Conservation (phyloP, 176 grass and related monocot genomes). For the Puccinellia tenuiflora region DNA sequence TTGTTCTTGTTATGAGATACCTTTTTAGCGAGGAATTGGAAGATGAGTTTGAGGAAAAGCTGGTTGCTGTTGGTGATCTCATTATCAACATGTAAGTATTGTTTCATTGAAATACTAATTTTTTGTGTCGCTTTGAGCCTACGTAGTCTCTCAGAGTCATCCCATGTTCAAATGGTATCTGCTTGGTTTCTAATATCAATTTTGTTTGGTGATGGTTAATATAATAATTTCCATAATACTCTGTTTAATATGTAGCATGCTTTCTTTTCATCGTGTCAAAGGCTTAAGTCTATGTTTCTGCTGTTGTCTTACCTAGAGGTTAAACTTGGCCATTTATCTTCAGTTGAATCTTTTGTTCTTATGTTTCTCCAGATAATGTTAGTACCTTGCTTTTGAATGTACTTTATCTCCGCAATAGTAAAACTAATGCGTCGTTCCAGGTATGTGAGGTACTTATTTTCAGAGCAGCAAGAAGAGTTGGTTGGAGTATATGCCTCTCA, state of each 20-base stretch:
- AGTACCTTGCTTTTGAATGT: background rate
- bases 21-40: slow-evolving; percentile 71
- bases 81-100: slow-evolving; percentile 78
- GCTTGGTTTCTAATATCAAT: slow-evolving; percentile 2
- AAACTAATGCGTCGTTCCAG: slow-evolving; percentile 45
- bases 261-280: background rate
- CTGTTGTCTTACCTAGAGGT: background rate
- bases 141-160: background rate
- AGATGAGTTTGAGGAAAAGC: slow-evolving; percentile 76
- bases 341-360: background rate
- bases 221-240: background rate
- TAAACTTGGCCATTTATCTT: background rate
- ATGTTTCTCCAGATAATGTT: background rate
- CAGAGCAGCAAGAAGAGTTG: slow-evolving; percentile 85
- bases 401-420: background rate
- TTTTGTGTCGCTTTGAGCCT: background rate
- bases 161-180: background rate
- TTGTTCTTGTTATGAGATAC: slow-evolving; percentile 88
- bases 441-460: slow-evolving; percentile 91
- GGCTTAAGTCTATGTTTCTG: background rate
- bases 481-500: slow-evolving; percentile 96
- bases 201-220: background rate
- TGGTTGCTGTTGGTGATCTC: slow-evolving; percentile 73
- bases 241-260: background rate
- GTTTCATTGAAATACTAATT: background rate